Conservation (phyloP, 768 basidiomycete species). For the Melanogaster broomeanus region DNA sequence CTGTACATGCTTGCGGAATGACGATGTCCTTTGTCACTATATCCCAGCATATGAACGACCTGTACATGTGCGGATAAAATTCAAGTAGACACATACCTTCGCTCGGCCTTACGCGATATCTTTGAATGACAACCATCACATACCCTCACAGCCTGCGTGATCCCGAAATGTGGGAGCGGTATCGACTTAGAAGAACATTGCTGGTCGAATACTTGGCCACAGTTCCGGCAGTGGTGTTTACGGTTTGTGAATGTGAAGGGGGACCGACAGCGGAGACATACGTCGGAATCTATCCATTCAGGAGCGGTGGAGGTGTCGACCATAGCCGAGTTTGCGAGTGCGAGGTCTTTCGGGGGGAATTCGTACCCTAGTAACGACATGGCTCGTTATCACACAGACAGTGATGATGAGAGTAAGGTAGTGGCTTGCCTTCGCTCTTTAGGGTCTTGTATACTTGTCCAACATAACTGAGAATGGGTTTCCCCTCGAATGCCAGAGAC, state of each 20-base stretch:
- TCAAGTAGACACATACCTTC: slow-evolving; percentile 40
- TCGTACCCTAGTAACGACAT: slow-evolving; percentile 55
- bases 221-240: slow-evolving; percentile 98
- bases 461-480: slow-evolving; percentile 69
- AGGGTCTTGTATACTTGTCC: slow-evolving; percentile 80
- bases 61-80: not conserved
- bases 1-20: slow-evolving; percentile 56
- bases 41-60: slow-evolving; percentile 1
- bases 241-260: slow-evolving; percentile 94
- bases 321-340: slow-evolving; percentile 75
- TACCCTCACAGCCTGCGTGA: slow-evolving; percentile 88
- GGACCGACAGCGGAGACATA: slow-evolving; percentile 90
- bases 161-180: slow-evolving; percentile 90
- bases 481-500: slow-evolving; percentile 88
- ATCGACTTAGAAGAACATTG: slow-evolving; percentile 84
- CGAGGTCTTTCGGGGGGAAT: slow-evolving; percentile 81
- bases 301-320: slow-evolving; percentile 91
- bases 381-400: no score
- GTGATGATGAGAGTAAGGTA: not conserved
- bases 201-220: slow-evolving; percentile 96
- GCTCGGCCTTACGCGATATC: slow-evolving; percentile 64
- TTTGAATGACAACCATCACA: slow-evolving; percentile 91
- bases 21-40: slow-evolving; percentile 51
- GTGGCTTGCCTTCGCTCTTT: slow-evolving; percentile 64
- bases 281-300: slow-evolving; percentile 96